Evolutionary conservation across 768 basidiomycete genomes (phyloP), one percentile per base, ranked within the genome.

Genomic region (Russula vinacea): DNA sequence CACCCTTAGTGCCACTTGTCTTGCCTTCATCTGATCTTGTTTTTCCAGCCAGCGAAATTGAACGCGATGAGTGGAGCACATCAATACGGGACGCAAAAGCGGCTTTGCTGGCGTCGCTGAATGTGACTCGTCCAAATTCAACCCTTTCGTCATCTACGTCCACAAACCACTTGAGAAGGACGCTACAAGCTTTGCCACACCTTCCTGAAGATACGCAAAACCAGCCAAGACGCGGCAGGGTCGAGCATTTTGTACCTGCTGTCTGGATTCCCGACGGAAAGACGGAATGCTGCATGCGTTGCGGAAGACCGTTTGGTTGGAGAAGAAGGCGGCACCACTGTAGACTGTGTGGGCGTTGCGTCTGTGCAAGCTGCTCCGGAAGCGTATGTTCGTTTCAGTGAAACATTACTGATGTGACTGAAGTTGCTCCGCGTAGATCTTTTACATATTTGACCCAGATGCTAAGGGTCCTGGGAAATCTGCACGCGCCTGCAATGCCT

Each of bases 251-350:
- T 78, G 84, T 93, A 1, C 94, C 94, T 5, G 89, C 94, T 0
- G 83, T 96, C 29, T 97, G 94, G 94, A 87, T 95, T 35, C 92
- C 94, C 0, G 92, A 97, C 71, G 83, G 84, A 64, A 90, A 83
- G 73, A 87, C 90, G n/a, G 82, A 83, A 59, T 79, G 81, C 24
- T 97, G 94, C 72, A 94, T 93, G 92, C 80, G 89, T 11, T 97
- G 94, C 70, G 84, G 84, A 6, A 77, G 82, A 47, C 72, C 81
- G 51, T 95, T 94, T 74, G 87, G 89, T 8, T 89, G 90, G 85
- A 75, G 87, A 71, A 79, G 90, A 68, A 76, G 92, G 68, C 78
- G 92, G 62, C 92, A 95, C 72, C 92, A 95, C 71, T 95, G 92
- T 73, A 77, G 93, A 64, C 77, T 95, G 5, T 95, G 92, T 73